These are phyloP conservation scores for Amorphotheca resinae DNA, from an alignment of 495 filamentous ascomycete genomes.

Conservation along the genomic window DNA sequence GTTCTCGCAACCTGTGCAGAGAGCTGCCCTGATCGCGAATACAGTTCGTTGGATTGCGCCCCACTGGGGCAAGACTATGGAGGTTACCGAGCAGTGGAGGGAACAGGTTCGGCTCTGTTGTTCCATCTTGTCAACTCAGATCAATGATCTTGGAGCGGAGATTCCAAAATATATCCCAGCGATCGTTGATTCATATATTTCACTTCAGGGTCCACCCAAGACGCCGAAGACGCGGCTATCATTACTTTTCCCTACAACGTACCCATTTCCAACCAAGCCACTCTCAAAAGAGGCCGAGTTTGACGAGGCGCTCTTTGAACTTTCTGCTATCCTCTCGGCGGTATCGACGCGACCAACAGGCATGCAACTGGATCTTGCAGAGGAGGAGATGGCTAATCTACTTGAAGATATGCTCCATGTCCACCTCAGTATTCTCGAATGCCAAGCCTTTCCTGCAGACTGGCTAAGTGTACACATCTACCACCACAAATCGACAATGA, in stretches of 20 bases:
- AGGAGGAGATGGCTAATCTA: slow-evolving; percentile 62
- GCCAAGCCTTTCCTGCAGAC: slow-evolving; percentile 75
- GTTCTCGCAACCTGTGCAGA: slow-evolving; percentile 64
- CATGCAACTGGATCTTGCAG: slow-evolving; percentile 56
- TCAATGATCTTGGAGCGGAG: slow-evolving; percentile 63
- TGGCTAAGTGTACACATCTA: slow-evolving; percentile 94
- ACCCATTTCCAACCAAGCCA: slow-evolving; percentile 72
- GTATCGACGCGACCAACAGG: slow-evolving; percentile 57
- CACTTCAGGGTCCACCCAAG: slow-evolving; percentile 51
- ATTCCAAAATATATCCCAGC: slow-evolving; percentile 82
- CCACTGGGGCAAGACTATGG: slow-evolving; percentile 71
- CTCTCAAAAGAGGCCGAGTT: slow-evolving; percentile 52
- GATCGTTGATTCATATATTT: slow-evolving; percentile 77
- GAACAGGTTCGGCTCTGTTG: slow-evolving; percentile 89
- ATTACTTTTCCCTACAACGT: slow-evolving; percentile 76
- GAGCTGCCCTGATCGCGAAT: slow-evolving; percentile 59
- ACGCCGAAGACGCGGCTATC: slow-evolving; percentile 60
- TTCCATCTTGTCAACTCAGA: slow-evolving; percentile 75
- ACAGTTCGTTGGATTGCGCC: slow-evolving; percentile 86
- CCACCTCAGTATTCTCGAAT: slow-evolving; percentile 76
- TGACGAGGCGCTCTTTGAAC: slow-evolving; percentile 82
- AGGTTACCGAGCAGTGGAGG: slow-evolving; percentile 73
- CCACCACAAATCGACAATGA: slow-evolving; percentile 85
- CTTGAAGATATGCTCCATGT: slow-evolving; percentile 66
- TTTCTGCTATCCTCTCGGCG: slow-evolving; percentile 76